Evolutionary conservation across 208 protist species (phyloP).

Genomic region (Angomonas desouzai): DNA sequence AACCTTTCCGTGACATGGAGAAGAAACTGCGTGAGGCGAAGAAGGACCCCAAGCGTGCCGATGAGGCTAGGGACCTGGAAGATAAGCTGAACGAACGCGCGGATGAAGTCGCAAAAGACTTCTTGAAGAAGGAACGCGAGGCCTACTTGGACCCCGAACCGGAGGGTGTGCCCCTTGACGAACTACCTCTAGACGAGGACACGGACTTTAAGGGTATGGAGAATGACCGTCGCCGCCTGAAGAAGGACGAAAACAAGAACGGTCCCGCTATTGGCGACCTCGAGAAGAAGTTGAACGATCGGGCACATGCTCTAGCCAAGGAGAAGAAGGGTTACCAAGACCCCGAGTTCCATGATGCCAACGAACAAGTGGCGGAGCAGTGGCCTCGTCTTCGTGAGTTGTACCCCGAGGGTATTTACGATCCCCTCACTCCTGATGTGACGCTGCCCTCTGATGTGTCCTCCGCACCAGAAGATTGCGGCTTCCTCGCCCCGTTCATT

Average conservation of each 20-base stretch:
- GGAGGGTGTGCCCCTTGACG: conserved; percentile 24
- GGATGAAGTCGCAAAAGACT: conserved; percentile 33
- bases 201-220: conserved; percentile 23
- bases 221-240: conserved; percentile 22
- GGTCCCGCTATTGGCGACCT: conserved; percentile 21
- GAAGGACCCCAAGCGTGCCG: conserved; percentile 25
- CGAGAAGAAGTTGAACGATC: conserved; percentile 37
- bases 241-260: conserved; percentile 11
- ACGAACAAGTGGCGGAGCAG: conserved; percentile 44
- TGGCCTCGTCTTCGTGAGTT: conserved; percentile 73
- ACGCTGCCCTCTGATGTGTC: conserved; percentile 27
- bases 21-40: conserved; percentile 40
- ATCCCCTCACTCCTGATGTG: conserved; percentile 25
- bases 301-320: conserved; percentile 27
- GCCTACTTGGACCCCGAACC: conserved; percentile 17
- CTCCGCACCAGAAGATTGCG: conserved; percentile 37
- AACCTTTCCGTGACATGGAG: conserved; percentile 45
- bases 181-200: conserved; percentile 28
- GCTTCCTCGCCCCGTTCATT: conserved; percentile 75
- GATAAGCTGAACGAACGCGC: conserved; percentile 55
- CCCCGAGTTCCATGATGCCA: conserved; percentile 13
- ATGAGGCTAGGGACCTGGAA: conserved; percentile 38
- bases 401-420: conserved; percentile 52
- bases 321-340: conserved; percentile 16
- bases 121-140: conserved; percentile 13